These are phyloP conservation scores for Schizosaccharomyces versatilis DNA, from an alignment of 1,139 yeast species.

Conservation along the genomic window DNA sequence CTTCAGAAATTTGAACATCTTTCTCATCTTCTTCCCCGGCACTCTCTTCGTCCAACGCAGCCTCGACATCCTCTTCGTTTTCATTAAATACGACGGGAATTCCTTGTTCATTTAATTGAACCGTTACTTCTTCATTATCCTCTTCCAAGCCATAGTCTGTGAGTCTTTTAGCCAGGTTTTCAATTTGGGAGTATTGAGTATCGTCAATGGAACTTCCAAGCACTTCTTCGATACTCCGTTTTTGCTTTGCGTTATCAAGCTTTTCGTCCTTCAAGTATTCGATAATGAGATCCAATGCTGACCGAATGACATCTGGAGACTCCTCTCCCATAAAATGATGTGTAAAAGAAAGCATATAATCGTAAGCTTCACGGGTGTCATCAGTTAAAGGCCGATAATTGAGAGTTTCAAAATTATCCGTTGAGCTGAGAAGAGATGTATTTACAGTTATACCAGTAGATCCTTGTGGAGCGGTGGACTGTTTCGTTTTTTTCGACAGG, in stretches of 20 bases:
- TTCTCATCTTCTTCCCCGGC: constrained; percentile 20
- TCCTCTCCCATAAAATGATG: constrained; percentile 32
- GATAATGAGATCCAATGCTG: constrained; percentile 44
- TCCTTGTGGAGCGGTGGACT: constrained; percentile 13
- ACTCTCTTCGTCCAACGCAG: constrained; percentile 26
- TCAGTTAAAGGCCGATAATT: constrained; percentile 32
- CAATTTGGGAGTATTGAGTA: constrained; percentile 31
- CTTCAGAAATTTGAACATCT: constrained; percentile 15
- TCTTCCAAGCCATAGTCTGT: constrained; percentile 31
- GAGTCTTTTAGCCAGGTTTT: constrained; percentile 31
- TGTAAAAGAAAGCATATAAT: constrained; percentile 29
- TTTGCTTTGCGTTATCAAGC: constrained; percentile 24
- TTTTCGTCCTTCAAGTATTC: constrained; percentile 34
- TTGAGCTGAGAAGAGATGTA: constrained; percentile 18
- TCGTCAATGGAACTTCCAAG: constrained; percentile 28
- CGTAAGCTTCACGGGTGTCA: constrained; percentile 26
- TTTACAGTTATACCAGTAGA: constrained; percentile 13
- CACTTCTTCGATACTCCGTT: constrained; percentile 25
- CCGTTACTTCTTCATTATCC: constrained; percentile 11
- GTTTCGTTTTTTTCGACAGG: constrained; percentile 6
- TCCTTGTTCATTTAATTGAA: constrained; percentile 4
- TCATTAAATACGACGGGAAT: constrained; percentile 10
- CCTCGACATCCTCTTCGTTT: constrained; percentile 23
- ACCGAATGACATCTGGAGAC: constrained; percentile 31
- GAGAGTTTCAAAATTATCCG: constrained; percentile 22